Conservation (phyloP, 2,329 filamentous ascomycete genomes). For the Botryosphaeria agaves region DNA sequence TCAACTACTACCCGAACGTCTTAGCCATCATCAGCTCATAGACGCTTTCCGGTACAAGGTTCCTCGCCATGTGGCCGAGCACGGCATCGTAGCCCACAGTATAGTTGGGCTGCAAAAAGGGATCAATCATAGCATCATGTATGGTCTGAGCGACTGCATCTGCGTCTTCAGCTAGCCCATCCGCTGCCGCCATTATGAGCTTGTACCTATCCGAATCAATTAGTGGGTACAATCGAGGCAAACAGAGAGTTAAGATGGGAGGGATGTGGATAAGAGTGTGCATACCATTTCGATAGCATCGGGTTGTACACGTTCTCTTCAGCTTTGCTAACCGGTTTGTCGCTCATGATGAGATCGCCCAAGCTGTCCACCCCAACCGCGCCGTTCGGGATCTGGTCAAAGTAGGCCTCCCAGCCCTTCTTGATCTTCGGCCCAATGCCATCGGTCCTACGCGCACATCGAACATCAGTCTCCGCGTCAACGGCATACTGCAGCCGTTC, state of each 20-base stretch:
- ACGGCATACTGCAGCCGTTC: no score
- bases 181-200: conserved; percentile 1
- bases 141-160: conserved; percentile 1
- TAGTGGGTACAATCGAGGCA: no score
- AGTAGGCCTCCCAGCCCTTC: neutral
- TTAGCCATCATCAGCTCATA: conserved; percentile 1
- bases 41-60: conserved; percentile 1
- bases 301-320: neutral
- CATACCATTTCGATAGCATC: conserved; percentile 1
- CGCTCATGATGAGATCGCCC: neutral
- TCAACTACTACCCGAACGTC: no score
- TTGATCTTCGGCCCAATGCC: conserved; percentile 2
- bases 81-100: conserved; percentile 2
- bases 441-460: no score
- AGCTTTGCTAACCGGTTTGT: neutral
- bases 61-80: conserved; percentile 1
- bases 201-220: neutral
- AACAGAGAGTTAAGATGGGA: no score
- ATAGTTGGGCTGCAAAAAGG: conserved; percentile 2
- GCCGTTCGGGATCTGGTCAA: neutral
- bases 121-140: conserved; percentile 1
- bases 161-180: conserved; percentile 1
- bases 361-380: conserved; percentile 1
- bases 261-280: no score
- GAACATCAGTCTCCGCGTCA: no score